Evolutionary conservation across 2,329 filamentous ascomycete species (phyloP), one percentile per base, ranked within the genome.

Genomic region (Rhynchosporium agropyri): DNA sequence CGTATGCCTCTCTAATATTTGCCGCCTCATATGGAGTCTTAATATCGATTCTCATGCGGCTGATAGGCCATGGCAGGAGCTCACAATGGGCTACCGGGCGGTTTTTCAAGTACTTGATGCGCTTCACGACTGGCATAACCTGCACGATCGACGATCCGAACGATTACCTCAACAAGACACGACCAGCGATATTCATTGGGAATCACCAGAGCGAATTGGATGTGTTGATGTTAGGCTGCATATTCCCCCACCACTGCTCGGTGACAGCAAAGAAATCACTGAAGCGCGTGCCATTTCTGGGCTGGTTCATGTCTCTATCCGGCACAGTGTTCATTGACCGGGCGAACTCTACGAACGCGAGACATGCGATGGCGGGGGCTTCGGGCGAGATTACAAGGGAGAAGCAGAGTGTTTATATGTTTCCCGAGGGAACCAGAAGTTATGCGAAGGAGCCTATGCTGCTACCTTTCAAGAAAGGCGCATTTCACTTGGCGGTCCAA

Each of bases 141-240:
- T 97, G 98, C 74, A 81, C 84, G 65, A 78, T 97, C 56, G 83
- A 89, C 50, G 91, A 93, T 76, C 80, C 86, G 45, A 74, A 86
- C 64, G 77, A 87, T 68, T 75, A 87, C 57, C 70, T 75, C 7
- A 69, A 66, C 12, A 87, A 81, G 9, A 81, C 81, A 33, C 85
- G 94, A 58, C 95, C 95, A 0, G 93, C 91, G 62, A 90, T 99
- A 62, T 93, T 99, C 73, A 83, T 99, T 70, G 90, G 90, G 46
- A 98, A 98, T 78, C 95, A 99, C 79, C 95, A 99, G 83, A 92
- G 90, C 28, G 95, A 98, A 79, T 85, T 99, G 69, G 95, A 99
- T 74, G 90, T 99, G 46, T 83, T 97, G 64, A 90, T 97, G 86
- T 84, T 99, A 33, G 95, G 92, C 66, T 81, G 83, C 77, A 86